Percentiles rank a stretch among this genome's conserved stretches.
phyloP scores from a whole-genome alignment of 345 rosid species.

The Salix exigua region DNA sequence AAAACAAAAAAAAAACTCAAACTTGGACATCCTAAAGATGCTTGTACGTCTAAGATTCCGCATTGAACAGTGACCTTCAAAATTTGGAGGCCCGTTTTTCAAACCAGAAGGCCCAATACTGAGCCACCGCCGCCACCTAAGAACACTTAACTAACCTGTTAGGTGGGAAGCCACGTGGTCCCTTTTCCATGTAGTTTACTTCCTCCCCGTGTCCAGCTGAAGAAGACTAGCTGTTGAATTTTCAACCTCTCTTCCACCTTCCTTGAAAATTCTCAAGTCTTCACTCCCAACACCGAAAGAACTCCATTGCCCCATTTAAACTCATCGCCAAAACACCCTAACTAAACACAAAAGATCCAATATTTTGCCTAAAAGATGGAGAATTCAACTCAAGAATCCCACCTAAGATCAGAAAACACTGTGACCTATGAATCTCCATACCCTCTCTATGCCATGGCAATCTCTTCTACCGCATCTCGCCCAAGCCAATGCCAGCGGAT shows the following conservation, averaged over 20 bases:
- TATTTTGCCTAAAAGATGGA: constrained; percentile 41
- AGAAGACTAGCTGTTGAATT: neutral
- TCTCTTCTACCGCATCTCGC: constrained; percentile 47
- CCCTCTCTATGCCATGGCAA: constrained; percentile 81
- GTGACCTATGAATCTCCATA: constrained; percentile 78
- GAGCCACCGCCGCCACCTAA: too few relatives aligned
- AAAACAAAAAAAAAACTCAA: too few relatives aligned
- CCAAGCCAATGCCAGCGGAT: constrained; percentile 43
- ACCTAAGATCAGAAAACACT: constrained; percentile 66
- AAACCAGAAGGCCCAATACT: too few relatives aligned
- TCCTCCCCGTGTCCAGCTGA: neutral
- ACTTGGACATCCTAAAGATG: too few relatives aligned
- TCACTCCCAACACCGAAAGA: neutral
- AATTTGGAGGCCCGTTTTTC: too few relatives aligned
- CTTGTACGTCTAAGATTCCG: too few relatives aligned
- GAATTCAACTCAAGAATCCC: constrained; percentile 74
- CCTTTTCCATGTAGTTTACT: neutral
- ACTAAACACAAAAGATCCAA: neutral
- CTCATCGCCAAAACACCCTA: neutral
- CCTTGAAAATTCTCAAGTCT: neutral
- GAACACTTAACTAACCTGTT: neutral
- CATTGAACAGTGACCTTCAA: too few relatives aligned
- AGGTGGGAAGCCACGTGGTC: neutral
- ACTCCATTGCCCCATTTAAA: neutral
- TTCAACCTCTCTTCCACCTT: neutral